Base-by-base conservation (phyloP, 108 stramenopile genomes). In the Cyclotella cryptica region DNA sequence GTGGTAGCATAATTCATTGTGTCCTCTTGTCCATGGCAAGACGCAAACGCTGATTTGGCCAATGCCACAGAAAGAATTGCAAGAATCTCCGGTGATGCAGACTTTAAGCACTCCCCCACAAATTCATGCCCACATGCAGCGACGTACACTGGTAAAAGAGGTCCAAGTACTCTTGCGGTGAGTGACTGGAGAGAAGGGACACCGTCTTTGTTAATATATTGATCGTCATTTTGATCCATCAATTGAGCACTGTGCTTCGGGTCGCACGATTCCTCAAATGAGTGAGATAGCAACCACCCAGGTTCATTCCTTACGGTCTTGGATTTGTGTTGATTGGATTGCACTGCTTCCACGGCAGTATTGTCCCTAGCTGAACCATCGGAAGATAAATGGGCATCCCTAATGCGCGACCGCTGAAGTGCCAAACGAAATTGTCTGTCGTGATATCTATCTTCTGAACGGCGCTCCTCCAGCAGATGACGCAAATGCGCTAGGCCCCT, bases 371-470 rank as follows among this genome's bases (percentile, higher is more conserved):
- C 26, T 21, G 54, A 1, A 10, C 1, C 14, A 5, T 27, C 11
- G 24, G 0, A 1, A 27, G 18, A 10, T 1, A 39, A 21, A 53
- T 68, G 19, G 39, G 65, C 9, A n/a, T 55, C 53, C 21, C 49
- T 19, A 27, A 64, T 47, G 3, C 73, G 60, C 47, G 62, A 64
- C 61, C 68, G 57, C 44, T 80, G 79, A 26, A 80, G 44, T 43
- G 72, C 44, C 45, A 80, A 55, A 53, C 79, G 72, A 51, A 27
- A 19, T 43, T 72, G 67, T 46, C 79, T 44, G 45, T 80, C 79
- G 28, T 69, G 55, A 18, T 64, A 14, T 69, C 80, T 74, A 65
- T 81, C 80, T 46, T 81, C 80, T 12, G 52, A n/a, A 35, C 79
- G 72, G 0, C 80, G 67, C 30, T 81, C 80, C 61, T 81, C 80